Evolutionary conservation across 257 asterid genomes (phyloP).

Genomic region (Solanum stenotomum): DNA sequence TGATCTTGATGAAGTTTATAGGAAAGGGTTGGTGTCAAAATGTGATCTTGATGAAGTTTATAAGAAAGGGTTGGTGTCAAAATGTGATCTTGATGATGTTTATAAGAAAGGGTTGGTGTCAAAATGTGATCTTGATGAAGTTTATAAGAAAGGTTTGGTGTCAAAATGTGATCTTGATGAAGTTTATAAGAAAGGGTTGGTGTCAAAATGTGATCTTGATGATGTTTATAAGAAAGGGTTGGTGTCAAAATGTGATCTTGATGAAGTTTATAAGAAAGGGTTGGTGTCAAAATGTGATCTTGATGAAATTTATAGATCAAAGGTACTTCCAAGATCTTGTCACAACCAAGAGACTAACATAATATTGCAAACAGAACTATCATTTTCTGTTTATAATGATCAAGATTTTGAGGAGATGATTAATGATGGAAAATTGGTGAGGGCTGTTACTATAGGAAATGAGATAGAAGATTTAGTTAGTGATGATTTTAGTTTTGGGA

Average conservation of each 20-base stretch:
- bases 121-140: not conserved
- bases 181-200: not conserved
- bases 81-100: not conserved
- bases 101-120: not conserved
- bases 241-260: not conserved
- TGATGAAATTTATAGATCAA: conserved; percentile 9
- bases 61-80: not conserved
- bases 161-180: not conserved
- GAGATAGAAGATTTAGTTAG: conserved; percentile 2
- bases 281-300: conserved; percentile 1
- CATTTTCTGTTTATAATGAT: conserved; percentile 48
- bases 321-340: conserved; percentile 1
- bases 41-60: conserved; percentile 2
- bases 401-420: conserved; percentile 2
- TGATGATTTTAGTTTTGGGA: conserved; percentile 44
- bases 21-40: not conserved
- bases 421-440: conserved; percentile 11
- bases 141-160: not conserved
- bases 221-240: not conserved
- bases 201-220: not conserved
- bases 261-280: not conserved
- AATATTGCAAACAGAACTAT: conserved; percentile 48
- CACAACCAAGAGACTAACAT: not conserved
- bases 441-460: conserved; percentile 16
- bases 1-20: conserved; percentile 2